Base-by-base conservation (phyloP, 805 yeast species). In the Hanseniaspora guilliermondii region DNA sequence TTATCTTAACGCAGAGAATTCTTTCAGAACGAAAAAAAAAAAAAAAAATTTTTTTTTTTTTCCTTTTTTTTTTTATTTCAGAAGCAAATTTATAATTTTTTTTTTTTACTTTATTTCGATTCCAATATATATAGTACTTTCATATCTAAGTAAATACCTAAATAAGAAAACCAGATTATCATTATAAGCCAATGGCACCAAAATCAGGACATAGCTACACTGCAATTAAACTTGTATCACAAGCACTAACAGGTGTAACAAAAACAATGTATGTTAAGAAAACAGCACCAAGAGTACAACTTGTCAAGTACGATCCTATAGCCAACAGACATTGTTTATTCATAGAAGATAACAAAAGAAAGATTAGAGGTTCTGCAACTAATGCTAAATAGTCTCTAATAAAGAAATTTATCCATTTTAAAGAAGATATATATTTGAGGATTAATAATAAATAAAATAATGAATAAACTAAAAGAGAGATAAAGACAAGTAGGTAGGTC, bases 251-350 rank as follows among this genome's bases (percentile, higher is more conserved):
- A 0, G 97, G 97, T 1, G 86, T 76, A 68, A 80, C 80, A 65
- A 80, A 94, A 65, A 83, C 88, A 66, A 78, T 88, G 60, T 73
- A 80, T 50, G 78, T 89, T 47, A 93, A 88, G 49, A 82, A 96
- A 72, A 80, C 85, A 53, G 80, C 94, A 3, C 85, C 86, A 48
- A 73, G 79, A 56, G 81, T 91, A 58, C 80, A 79, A 47, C 93
- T 87, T 64, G 83, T 89, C 33, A 78, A 93, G 62, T 87, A 87
- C 64, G 96, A 87, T 65, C 95, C 96, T 2, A 63, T 82, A 57
- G 96, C 87, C 11, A 81, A 85, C 69, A 81, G 96, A 68, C 96
- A 88, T 72, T 96, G 93, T 52, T 73, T 91, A 57, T 91, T 93
- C 73, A 80, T 81, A 32, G 98, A 91, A 67, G 78, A 84, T 53